These are phyloP conservation scores for Mallotus repandus DNA, from an alignment of 441 rosid species.

Conservation along the genomic window DNA sequence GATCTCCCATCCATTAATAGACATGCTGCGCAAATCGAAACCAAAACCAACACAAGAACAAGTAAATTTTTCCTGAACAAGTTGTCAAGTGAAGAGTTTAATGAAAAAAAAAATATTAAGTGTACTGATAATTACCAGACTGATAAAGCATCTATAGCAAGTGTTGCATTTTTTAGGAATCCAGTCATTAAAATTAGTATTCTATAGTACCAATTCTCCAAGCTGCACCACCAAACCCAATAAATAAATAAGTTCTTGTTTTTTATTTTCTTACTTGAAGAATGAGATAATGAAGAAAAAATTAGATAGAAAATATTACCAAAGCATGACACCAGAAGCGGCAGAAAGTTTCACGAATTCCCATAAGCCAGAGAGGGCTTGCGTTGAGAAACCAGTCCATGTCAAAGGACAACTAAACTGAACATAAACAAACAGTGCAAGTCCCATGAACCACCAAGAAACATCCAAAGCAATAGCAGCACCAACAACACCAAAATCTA, in stretches of 20 bases:
- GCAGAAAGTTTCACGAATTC: slow-evolving; percentile 67
- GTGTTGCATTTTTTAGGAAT: slow-evolving; percentile 37
- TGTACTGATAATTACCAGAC: slow-evolving; percentile 35
- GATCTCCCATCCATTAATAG: slow-evolving; percentile 66
- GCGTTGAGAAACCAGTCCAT: slow-evolving; percentile 66
- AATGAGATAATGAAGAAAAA: not conserved
- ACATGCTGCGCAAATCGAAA: slow-evolving; percentile 45
- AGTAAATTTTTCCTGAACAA: too few relatives aligned
- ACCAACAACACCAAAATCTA: slow-evolving; percentile 59
- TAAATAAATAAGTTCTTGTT: too few relatives aligned
- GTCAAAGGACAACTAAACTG: slow-evolving; percentile 59
- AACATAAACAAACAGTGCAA: slow-evolving; percentile 42
- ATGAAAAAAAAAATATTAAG: not conserved
- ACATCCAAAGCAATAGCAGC: slow-evolving; percentile 58
- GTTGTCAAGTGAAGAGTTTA: not conserved
- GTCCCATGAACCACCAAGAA: slow-evolving; percentile 60
- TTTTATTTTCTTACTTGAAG: not conserved
- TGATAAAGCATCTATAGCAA: slow-evolving; percentile 61
- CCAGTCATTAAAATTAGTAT: slow-evolving; percentile 59
- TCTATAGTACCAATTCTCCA: slow-evolving; percentile 65
- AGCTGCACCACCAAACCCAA: slow-evolving; percentile 27
- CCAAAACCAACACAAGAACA: not conserved
- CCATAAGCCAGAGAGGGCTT: slow-evolving; percentile 70
- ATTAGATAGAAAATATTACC: slow-evolving; percentile 29
- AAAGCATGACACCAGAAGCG: slow-evolving; percentile 79